Evolutionary conservation across 2,329 filamentous ascomycete species (phyloP), one percentile per base, ranked within the genome.

Genomic region (Venturia carpophila): DNA sequence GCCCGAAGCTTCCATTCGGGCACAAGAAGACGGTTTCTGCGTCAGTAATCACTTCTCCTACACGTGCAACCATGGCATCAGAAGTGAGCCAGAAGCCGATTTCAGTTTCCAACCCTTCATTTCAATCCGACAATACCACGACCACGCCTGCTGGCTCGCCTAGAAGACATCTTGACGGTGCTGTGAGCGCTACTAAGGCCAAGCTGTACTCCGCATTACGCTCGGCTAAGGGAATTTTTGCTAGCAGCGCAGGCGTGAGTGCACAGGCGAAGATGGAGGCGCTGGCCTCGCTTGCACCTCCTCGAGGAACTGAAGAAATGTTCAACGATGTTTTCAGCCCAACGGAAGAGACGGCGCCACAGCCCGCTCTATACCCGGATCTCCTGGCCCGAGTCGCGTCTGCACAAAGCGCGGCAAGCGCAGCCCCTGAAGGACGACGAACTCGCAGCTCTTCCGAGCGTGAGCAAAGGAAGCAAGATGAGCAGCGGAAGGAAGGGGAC

Each of bases 131-230:
- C 64, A 67, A 69, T 39, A 75, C 75, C 64, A 80, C 84, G 15
- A 87, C 83, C 19, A 86, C 83, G 62, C 84, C 84, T 37, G 75
- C 76, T 60, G 82, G 80, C 39, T 86, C 84, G 30, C 85, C 84
- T 37, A 70, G 69, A 69, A 79, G 76, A 71, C 82, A 74, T 77
- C 83, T 74, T 78, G 92, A 95, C 69, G 93, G 89, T 66, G 91
- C 91, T 5, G 76, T 97, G 66, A 96, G 92, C 75, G 91, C 94
- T 63, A 92, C 94, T 37, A 97, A 96, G 78, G 91, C 90, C 72
- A 95, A 92, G 73, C 81, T 97, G 60, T 95, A 93, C 60, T 96
- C 92, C 11, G 92, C 96, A 67, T 80, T 97, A 70, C 92, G 92
- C 76, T 90, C 88, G 65, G 94, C 92, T 4, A 93, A 90, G 74